These are phyloP conservation scores for Aspergillus avenaceus DNA, from an alignment of 495 filamentous ascomycete species.

Conservation along the genomic window DNA sequence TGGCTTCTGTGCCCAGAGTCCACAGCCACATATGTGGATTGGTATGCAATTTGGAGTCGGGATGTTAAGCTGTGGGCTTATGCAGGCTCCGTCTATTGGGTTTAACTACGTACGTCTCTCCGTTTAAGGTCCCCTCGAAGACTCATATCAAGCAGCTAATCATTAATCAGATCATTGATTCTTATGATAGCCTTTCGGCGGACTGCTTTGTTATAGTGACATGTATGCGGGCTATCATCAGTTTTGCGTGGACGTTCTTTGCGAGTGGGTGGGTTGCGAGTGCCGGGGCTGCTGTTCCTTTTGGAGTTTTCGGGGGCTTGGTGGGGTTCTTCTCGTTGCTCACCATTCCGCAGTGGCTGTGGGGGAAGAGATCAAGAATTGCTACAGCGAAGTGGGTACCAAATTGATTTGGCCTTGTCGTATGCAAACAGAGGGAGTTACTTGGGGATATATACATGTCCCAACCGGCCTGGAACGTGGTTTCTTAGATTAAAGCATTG, in stretches of 20 bases:
- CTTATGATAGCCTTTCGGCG: conserved; percentile 6
- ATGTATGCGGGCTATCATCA: conserved; percentile 16
- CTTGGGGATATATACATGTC: too few relatives aligned
- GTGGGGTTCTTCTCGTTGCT: conserved; percentile 13
- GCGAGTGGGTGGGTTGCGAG: conserved; percentile 12
- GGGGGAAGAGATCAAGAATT: conserved; percentile 17
- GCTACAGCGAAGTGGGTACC: conserved; percentile 15
- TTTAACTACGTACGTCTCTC: conserved; percentile 9
- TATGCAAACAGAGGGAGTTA: too few relatives aligned
- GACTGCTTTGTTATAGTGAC: conserved; percentile 18
- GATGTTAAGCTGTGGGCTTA: conserved; percentile 11
- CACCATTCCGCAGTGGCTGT: conserved; percentile 11
- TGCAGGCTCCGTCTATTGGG: conserved; percentile 11
- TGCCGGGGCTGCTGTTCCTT: conserved; percentile 13
- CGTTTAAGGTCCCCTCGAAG: background rate
- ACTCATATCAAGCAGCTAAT: background rate
- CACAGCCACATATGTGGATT: conserved; percentile 7
- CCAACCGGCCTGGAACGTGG: too few relatives aligned
- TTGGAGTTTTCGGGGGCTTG: conserved; percentile 15
- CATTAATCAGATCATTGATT: conserved; percentile 10
- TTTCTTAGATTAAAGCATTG: too few relatives aligned
- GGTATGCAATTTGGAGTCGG: conserved; percentile 12
- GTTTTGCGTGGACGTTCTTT: conserved; percentile 18
- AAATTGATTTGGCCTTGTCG: background rate
- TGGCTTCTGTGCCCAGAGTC: conserved; percentile 11